phyloP scores from a whole-genome alignment of 2,329 filamentous ascomycete genomes.

The Pyrenochaeta sp. region DNA sequence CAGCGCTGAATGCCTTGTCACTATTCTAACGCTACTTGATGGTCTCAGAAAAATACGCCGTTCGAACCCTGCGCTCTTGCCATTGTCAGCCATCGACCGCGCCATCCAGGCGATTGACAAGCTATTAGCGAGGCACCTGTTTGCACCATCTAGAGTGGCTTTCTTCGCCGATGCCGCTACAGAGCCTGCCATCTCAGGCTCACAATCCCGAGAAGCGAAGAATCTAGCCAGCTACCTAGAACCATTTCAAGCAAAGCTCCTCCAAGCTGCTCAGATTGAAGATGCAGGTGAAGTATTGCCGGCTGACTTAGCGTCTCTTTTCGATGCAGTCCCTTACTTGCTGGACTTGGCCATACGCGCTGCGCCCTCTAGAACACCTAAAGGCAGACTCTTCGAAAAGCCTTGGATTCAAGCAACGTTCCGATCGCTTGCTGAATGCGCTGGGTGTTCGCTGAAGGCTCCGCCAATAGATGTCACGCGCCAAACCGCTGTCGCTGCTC shows the following conservation, averaged over 20 bases:
- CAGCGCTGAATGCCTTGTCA: conserved; percentile 48
- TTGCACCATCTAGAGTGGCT: conserved; percentile 50
- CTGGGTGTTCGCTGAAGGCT: conserved; percentile 36
- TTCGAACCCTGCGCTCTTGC: neutral
- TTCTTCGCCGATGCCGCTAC: conserved; percentile 42
- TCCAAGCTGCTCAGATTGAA: conserved; percentile 43
- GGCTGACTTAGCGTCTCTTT: conserved; percentile 29
- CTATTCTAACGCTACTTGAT: conserved; percentile 38
- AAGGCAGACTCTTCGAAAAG: conserved; percentile 50
- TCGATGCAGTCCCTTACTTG: conserved; percentile 42
- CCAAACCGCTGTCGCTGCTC: conserved; percentile 28
- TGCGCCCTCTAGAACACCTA: conserved; percentile 51
- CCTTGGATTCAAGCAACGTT: conserved; percentile 57
- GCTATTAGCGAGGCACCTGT: conserved; percentile 53
- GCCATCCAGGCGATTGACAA: conserved; percentile 40
- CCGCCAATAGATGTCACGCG: conserved; percentile 31
- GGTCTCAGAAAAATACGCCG: conserved; percentile 17
- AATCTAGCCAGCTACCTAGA: conserved; percentile 30
- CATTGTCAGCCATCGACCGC: conserved; percentile 8
- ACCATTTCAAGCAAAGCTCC: conserved; percentile 40
- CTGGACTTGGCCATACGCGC: conserved; percentile 54
- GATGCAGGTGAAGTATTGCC: conserved; percentile 36
- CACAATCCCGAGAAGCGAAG: conserved; percentile 19
- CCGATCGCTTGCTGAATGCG: conserved; percentile 46
- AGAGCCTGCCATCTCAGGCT: conserved; percentile 1